Evolutionary conservation across 352 stramenopile species (phyloP).

Genomic region (Peronospora tabacina): DNA sequence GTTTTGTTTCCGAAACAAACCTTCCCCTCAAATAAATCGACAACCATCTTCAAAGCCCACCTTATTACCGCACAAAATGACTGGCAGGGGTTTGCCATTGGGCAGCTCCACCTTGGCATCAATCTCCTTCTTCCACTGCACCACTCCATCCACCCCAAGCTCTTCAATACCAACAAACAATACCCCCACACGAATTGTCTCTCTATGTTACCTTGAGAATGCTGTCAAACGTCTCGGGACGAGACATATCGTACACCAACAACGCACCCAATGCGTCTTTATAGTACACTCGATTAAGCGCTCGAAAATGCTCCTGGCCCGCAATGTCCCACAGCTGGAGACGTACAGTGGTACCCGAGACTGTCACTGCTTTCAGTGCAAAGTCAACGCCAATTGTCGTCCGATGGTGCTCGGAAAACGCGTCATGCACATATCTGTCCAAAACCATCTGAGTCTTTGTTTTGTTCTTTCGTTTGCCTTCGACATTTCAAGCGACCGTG

Average conservation of each 20-base stretch:
- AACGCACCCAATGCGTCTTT: constrained; percentile 87
- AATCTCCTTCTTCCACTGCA: constrained; percentile 92
- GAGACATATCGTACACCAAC: constrained; percentile 90
- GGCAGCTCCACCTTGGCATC: constrained; percentile 89
- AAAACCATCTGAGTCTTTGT: constrained; percentile 1
- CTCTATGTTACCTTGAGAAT: constrained; percentile 54
- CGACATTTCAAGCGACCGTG: too few relatives aligned
- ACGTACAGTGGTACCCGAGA: constrained; percentile 81
- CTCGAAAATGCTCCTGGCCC: constrained; percentile 90
- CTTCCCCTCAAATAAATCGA: too few relatives aligned
- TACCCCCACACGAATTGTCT: neutral
- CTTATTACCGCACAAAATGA: constrained; percentile 92
- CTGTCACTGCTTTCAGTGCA: constrained; percentile 84
- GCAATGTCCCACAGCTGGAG: constrained; percentile 93
- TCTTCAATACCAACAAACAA: neutral
- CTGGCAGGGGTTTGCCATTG: constrained; percentile 86
- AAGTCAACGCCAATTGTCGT: constrained; percentile 92
- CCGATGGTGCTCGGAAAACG: constrained; percentile 89
- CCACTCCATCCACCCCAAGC: neutral
- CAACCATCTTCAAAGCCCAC: constrained; percentile 17
- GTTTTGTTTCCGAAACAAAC: neutral
- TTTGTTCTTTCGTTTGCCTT: too few relatives aligned
- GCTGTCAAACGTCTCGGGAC: constrained; percentile 88
- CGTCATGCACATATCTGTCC: constrained; percentile 80
- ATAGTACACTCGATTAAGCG: constrained; percentile 91